These are phyloP conservation scores for Suillus placidus DNA, from an alignment of 768 basidiomycete species.

Conservation along the genomic window DNA sequence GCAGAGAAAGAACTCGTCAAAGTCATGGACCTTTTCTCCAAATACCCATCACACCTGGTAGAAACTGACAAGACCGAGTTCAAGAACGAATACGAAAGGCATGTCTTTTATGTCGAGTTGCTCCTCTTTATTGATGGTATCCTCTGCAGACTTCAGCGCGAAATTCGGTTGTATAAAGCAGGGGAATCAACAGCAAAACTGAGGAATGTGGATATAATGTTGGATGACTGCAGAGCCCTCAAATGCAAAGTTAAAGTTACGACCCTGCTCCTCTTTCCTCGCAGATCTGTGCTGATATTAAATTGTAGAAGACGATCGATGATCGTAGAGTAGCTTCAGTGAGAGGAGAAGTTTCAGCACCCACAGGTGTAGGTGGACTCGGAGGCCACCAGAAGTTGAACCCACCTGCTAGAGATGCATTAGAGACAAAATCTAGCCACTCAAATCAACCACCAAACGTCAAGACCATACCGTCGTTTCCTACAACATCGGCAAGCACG, in stretches of 20 bases:
- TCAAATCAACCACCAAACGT: not conserved
- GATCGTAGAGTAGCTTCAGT: not conserved
- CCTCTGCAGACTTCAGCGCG: not conserved
- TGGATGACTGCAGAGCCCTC: slow-evolving; percentile 3
- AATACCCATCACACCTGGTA: not conserved
- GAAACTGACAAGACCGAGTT: slow-evolving; percentile 1
- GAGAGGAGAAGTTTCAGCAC: not conserved
- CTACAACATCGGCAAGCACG: not conserved
- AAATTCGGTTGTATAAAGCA: not conserved
- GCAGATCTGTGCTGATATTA: not conserved
- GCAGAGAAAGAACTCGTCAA: slow-evolving; percentile 5
- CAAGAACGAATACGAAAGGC: not conserved
- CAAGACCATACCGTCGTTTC: not conserved
- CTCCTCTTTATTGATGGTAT: too few species aligned
- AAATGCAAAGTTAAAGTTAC: not conserved
- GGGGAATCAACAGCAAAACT: not conserved
- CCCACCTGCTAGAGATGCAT: not conserved
- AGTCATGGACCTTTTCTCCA: not conserved
- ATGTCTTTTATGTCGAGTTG: not conserved
- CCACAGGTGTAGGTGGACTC: not conserved
- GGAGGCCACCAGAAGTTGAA: not conserved
- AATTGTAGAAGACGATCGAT: not conserved
- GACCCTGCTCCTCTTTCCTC: not conserved
- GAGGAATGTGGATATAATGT: not conserved
- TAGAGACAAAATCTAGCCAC: not conserved